phyloP scores from a whole-genome alignment of 192 early-diverging fungal genomes.

The Mortierella hygrophila region DNA sequence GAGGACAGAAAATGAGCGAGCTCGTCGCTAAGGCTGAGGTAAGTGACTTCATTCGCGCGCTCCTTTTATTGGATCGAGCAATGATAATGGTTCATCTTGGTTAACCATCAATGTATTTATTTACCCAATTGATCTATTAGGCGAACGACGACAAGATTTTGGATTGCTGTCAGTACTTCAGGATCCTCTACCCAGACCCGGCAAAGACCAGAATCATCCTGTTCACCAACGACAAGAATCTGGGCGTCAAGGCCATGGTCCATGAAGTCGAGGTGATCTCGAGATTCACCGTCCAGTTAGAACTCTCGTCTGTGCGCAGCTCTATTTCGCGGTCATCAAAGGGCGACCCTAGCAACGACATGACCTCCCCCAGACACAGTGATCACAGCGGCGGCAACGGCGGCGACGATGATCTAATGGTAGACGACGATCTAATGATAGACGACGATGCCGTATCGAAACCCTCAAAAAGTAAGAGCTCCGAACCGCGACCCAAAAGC shows the following conservation, averaged over 20 bases:
- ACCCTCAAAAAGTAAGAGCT: neutral
- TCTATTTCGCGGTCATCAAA: conserved; percentile 10
- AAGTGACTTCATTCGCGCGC: neutral
- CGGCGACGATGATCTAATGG: conserved; percentile 12
- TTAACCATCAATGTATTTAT: neutral
- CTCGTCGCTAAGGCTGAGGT: conserved; percentile 27
- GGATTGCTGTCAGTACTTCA: conserved; percentile 66
- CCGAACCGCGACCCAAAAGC: neutral
- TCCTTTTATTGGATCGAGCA: neutral
- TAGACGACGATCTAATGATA: conserved; percentile 22
- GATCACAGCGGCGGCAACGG: neutral
- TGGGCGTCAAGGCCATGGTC: conserved; percentile 69
- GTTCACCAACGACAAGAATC: conserved; percentile 70
- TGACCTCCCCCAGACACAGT: neutral
- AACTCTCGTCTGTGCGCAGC: conserved; percentile 8
- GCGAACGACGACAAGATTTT: conserved; percentile 69
- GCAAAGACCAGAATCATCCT: conserved; percentile 47
- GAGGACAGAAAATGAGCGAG: conserved; percentile 68
- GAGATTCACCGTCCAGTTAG: conserved; percentile 26
- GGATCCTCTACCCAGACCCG: conserved; percentile 40
- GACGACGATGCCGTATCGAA: conserved; percentile 6
- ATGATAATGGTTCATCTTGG: neutral
- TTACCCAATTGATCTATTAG: conserved; percentile 5
- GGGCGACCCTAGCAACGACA: neutral
- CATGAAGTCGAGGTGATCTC: conserved; percentile 62